Conservation (phyloP, 139 green algal species). For the Zygnema cylindricum region DNA sequence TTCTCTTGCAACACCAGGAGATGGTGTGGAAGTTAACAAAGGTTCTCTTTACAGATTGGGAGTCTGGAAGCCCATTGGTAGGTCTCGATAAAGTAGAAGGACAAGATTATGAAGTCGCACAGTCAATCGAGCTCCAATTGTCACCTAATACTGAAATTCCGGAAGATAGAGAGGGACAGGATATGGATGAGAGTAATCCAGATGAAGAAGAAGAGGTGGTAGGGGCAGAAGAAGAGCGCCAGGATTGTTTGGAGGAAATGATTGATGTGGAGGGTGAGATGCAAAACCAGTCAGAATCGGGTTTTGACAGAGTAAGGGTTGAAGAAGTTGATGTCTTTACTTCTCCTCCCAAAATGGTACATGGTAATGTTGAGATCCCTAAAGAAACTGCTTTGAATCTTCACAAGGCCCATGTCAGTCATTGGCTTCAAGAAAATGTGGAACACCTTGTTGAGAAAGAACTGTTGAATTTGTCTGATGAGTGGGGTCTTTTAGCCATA, state of each 20-base stretch:
- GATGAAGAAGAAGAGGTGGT: not conserved
- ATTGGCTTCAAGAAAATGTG: conserved; percentile 68
- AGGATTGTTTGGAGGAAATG: not conserved
- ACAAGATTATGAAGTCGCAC: not conserved
- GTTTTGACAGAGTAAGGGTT: not conserved
- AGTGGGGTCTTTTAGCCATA: conserved; percentile 28
- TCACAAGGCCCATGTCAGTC: conserved; percentile 58
- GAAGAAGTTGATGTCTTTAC: too few relatives aligned
- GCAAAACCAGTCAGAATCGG: not conserved
- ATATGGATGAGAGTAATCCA: not conserved
- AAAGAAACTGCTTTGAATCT: not conserved
- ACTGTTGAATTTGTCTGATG: not conserved
- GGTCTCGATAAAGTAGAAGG: not conserved
- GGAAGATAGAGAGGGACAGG: not conserved
- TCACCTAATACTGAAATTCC: conserved; percentile 16
- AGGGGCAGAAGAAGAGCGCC: not conserved
- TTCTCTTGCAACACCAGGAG: conserved; percentile 65
- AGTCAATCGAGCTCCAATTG: not conserved
- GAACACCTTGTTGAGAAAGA: conserved; percentile 18
- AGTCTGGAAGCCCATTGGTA: not conserved
- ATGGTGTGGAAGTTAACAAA: conserved; percentile 78
- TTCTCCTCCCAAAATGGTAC: too few relatives aligned
- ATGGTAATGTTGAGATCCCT: not conserved
- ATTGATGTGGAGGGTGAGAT: not conserved
- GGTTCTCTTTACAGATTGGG: conserved; percentile 65